Evolutionary conservation across 1,284 basidiomycete genomes (phyloP), one percentile per base, ranked within the genome.

Genomic region (Naganishia liquefaciens): DNA sequence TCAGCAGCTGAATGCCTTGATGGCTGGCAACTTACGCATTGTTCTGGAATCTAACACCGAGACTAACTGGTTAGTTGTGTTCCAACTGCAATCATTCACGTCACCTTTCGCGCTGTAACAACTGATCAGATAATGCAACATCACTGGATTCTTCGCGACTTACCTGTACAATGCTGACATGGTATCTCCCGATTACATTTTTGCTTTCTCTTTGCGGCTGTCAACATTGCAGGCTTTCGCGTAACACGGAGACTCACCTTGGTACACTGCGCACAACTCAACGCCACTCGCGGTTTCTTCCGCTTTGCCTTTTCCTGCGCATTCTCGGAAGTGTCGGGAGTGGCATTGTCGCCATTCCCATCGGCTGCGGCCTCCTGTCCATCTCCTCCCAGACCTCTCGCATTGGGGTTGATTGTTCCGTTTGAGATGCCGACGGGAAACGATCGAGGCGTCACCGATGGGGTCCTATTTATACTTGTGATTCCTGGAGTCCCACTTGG

Each of bases 181-280:
- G 78, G 78, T 44, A 77, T 76, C 55, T 79, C 76, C 44, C 78
- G 68, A 63, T 79, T 78, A 65, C 78, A 79, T 75, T 79, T 68
- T 37, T 67, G 65, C 55, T 64, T 66, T 49, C 62, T 57, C 65
- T 54, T 28, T 23, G 43, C 30, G 2, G 53, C 66, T 62, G 64
- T 68, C 46, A 47, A 17, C 27, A n/a, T 10, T 19, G 21, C 9
- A 37, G 13, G 42, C 27, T n/a, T 9, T 30, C 28, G 15, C 1
- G 2, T 2, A 39, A 27, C 23, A 13, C 27, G 5, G 40, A 17
- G 10, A 75, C 77, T 70, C 68, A 77, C 77, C 49, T 68, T 68
- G 15, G 67, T 68, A 53, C 67, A 79, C 54, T 79, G 78, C 1
- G 76, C 76, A 67, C 78, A 79, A 60, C 76, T 77, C 47, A 79